phyloP scores from a whole-genome alignment of 164 flowering plant genomes.

The Umbilicus rupestris region DNA sequence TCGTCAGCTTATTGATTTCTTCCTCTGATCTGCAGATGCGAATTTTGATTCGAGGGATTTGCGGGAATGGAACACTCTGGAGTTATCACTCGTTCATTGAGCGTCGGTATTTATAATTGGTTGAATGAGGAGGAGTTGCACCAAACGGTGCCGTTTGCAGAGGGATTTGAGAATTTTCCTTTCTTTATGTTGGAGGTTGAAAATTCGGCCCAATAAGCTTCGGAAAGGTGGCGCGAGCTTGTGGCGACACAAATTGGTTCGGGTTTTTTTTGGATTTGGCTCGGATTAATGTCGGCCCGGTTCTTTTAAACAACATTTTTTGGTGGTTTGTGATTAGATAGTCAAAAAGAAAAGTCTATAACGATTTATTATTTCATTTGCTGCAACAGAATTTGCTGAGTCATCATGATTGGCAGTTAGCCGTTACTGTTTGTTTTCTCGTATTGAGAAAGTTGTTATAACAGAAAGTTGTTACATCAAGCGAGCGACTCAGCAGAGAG shows the following conservation, averaged over 20 bases:
- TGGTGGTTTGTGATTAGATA: constrained; percentile 5
- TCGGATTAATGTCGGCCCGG: background rate
- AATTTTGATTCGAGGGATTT: background rate
- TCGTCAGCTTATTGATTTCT: background rate
- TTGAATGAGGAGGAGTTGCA: background rate
- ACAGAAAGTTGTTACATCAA: too few relatives aligned
- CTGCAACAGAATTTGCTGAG: too few relatives aligned
- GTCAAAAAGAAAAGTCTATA: background rate
- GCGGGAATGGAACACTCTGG: background rate
- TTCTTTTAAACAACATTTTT: constrained; percentile 1
- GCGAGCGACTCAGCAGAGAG: too few relatives aligned
- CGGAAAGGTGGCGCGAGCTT: background rate
- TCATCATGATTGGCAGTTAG: too few relatives aligned
- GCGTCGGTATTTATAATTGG: background rate
- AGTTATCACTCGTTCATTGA: background rate
- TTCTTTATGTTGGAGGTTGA: background rate
- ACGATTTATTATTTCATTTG: background rate
- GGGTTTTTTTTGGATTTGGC: background rate
- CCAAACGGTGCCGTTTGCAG: background rate
- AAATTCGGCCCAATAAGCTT: background rate
- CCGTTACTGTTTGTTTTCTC: too few relatives aligned
- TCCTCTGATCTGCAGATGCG: background rate
- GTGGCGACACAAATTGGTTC: background rate
- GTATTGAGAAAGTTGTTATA: too few relatives aligned
- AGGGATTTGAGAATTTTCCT: background rate